phyloP scores from a whole-genome alignment of 257 asterid species.

The Nicotiana benthamiana region DNA sequence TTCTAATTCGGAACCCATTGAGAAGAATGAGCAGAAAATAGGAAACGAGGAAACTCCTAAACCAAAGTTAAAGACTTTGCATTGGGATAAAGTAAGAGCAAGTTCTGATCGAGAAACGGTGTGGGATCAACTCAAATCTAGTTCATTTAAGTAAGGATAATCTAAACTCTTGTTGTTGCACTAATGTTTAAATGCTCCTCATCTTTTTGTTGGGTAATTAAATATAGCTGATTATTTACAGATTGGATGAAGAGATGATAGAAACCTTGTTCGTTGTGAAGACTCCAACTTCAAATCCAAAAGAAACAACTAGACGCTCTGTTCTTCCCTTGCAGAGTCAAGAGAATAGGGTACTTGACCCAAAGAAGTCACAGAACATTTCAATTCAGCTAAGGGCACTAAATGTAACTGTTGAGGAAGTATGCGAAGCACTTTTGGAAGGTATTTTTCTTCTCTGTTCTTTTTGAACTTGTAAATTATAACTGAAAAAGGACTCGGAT shows the following conservation, averaged over 20 bases:
- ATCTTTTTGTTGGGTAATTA: neutral
- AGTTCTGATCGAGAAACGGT: constrained; percentile 94
- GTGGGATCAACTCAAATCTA: constrained; percentile 92
- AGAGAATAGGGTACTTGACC: constrained; percentile 74
- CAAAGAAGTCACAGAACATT: constrained; percentile 88
- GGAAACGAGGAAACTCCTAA: constrained; percentile 49
- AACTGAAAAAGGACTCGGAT: neutral
- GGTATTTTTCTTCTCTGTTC: constrained; percentile 35
- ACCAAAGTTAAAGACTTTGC: constrained; percentile 87
- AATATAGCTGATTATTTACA: constrained; percentile 22
- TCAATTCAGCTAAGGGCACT: constrained; percentile 85
- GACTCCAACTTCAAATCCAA: constrained; percentile 47
- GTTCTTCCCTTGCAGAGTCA: constrained; percentile 58
- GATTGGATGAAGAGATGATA: constrained; percentile 96
- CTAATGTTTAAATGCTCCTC: neutral
- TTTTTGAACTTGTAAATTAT: neutral
- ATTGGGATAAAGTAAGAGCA: constrained; percentile 97
- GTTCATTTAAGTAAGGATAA: constrained; percentile 70
- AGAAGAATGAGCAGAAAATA: constrained; percentile 18
- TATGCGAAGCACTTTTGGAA: constrained; percentile 84
- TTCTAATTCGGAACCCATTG: constrained; percentile 20
- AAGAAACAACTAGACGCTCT: constrained; percentile 46
- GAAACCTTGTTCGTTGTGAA: constrained; percentile 79
- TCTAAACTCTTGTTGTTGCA: neutral
- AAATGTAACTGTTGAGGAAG: constrained; percentile 89